Evolutionary conservation across 2,329 filamentous ascomycete genomes (phyloP).

Genomic region (Cordyceps militaris): DNA sequence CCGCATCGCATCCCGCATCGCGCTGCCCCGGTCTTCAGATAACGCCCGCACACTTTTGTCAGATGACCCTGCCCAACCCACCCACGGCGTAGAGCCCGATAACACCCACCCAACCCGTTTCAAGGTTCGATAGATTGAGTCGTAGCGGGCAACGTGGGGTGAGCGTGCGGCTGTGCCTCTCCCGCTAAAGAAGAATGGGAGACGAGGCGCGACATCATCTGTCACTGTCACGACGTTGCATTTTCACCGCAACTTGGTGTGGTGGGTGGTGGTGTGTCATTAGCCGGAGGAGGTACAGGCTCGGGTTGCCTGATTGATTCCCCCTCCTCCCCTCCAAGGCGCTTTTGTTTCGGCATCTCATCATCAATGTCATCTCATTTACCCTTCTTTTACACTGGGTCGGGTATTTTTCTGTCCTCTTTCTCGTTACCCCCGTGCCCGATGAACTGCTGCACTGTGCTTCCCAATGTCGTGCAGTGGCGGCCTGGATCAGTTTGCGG

Average conservation of each 20-base stretch:
- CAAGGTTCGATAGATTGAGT: background rate
- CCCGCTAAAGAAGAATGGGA: background rate
- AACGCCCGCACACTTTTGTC: too few relatives aligned
- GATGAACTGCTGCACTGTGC: constrained; percentile 10
- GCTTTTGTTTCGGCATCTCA: background rate
- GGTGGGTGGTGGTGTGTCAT: background rate
- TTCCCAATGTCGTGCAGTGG: background rate
- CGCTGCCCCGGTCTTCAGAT: too few relatives aligned
- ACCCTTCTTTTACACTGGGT: background rate
- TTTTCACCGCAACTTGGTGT: background rate
- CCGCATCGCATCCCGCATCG: too few relatives aligned
- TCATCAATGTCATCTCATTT: background rate
- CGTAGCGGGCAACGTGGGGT: background rate
- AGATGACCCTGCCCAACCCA: too few relatives aligned
- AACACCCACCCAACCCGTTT: too few relatives aligned
- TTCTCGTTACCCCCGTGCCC: background rate
- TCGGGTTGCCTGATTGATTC: background rate
- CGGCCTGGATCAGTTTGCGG: too few relatives aligned
- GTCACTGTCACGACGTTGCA: background rate
- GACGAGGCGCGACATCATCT: background rate
- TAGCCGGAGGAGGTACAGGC: background rate
- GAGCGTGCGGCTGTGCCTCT: background rate
- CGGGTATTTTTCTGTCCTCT: background rate
- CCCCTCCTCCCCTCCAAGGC: background rate
- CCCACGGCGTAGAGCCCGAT: too few relatives aligned